Evolutionary conservation across 768 basidiomycete species (phyloP).

Genomic region (Kwoniella pini): DNA sequence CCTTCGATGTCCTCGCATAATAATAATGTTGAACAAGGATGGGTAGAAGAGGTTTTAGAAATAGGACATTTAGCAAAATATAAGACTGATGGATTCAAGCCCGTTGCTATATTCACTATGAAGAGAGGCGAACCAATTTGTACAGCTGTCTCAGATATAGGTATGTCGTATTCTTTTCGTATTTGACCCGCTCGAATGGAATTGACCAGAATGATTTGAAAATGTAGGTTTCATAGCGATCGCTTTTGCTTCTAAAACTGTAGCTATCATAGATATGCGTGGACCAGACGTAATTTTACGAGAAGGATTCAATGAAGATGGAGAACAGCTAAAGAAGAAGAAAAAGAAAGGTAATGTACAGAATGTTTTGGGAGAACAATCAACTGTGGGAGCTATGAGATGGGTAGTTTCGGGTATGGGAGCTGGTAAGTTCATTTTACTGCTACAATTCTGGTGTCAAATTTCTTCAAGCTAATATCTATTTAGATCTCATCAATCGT

Average conservation of each 20-base stretch:
- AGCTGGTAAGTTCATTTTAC: slow-evolving; percentile 57
- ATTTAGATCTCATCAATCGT: slow-evolving; percentile 58
- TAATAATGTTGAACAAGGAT: slow-evolving; percentile 26
- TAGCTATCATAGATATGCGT: slow-evolving; percentile 72
- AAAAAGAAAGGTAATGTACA: slow-evolving; percentile 57
- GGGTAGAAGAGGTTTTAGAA: slow-evolving; percentile 61
- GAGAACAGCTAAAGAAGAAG: slow-evolving; percentile 53
- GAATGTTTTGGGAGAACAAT: slow-evolving; percentile 55
- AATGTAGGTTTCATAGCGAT: slow-evolving; percentile 80
- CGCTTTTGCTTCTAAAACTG: slow-evolving; percentile 63
- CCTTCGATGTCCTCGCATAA: slow-evolving; percentile 58
- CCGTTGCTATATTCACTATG: slow-evolving; percentile 64
- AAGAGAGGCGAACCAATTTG: slow-evolving; percentile 60
- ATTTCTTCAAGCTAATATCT: no score
- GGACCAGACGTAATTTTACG: slow-evolving; percentile 69
- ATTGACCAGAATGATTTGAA: no score
- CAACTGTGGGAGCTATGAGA: slow-evolving; percentile 60
- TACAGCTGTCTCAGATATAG: slow-evolving; percentile 71
- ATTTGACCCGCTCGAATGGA: no score
- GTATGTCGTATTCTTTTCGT: slow-evolving; percentile 60
- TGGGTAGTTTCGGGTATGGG: slow-evolving; percentile 69
- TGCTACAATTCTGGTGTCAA: no score
- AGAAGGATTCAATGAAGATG: slow-evolving; percentile 55
- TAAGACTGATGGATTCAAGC: slow-evolving; percentile 60
- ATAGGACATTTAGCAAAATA: slow-evolving; percentile 60